phyloP scores from a whole-genome alignment of 2,329 filamentous ascomycete genomes.

The Byssothecium circinans region DNA sequence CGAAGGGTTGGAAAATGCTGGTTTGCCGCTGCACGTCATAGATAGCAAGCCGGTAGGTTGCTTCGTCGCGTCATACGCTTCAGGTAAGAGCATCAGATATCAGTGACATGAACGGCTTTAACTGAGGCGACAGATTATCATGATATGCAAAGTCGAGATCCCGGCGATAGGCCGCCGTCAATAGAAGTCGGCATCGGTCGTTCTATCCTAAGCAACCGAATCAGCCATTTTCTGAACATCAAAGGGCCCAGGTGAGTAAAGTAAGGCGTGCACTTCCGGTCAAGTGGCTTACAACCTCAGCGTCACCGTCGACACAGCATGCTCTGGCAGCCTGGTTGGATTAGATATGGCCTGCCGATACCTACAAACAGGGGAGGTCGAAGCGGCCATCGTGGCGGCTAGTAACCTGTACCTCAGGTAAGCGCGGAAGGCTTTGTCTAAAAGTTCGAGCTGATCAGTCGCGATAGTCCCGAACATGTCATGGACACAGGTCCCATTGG shows the following conservation, averaged over 20 bases:
- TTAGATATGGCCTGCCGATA: constrained; percentile 25
- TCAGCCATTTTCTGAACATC: constrained; percentile 24
- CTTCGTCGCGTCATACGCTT: constrained; percentile 21
- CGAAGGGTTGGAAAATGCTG: constrained; percentile 43
- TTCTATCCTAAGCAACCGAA: constrained; percentile 17
- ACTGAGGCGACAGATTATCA: constrained; percentile 23
- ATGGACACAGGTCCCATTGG: constrained; percentile 5
- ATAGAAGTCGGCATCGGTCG: constrained; percentile 1
- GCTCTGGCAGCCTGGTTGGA: constrained; percentile 25
- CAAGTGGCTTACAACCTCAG: too few relatives aligned
- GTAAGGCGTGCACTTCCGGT: too few relatives aligned
- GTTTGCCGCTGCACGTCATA: constrained; percentile 12
- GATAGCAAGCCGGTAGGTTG: constrained; percentile 4
- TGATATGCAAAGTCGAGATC: constrained; percentile 18
- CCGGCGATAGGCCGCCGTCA: constrained; percentile 4
- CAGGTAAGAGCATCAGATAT: too few relatives aligned
- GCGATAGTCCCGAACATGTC: constrained; percentile 11
- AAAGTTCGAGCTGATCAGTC: too few relatives aligned
- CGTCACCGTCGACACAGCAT: constrained; percentile 33
- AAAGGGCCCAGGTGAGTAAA: constrained; percentile 21
- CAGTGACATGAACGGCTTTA: too few relatives aligned
- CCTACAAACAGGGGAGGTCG: constrained; percentile 5
- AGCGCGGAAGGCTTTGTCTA: too few relatives aligned
- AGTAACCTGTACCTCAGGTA: constrained; percentile 14
- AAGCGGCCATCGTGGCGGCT: constrained; percentile 5